Evolutionary conservation across 352 stramenopile species (phyloP), one percentile per base, ranked within the genome.

Genomic region (Phytopythium oedochilum): DNA sequence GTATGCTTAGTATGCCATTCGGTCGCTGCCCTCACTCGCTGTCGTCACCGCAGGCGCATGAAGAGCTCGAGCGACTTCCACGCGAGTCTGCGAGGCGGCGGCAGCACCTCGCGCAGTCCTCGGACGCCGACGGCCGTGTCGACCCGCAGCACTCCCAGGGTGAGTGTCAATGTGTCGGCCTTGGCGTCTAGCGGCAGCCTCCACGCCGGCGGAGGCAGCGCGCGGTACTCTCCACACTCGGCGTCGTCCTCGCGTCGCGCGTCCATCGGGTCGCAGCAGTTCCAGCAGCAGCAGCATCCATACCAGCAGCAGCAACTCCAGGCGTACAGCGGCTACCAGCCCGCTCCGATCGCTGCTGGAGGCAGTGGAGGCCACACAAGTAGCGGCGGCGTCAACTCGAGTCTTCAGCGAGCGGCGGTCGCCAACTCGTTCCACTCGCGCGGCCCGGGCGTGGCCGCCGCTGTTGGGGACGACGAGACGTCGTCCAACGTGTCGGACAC

Each of bases 341-440:
- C 34, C 18, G 28, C 22, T 12, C 11, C 47, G 10, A 43, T 11
- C 12, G 10, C 29, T 11, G 17, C 9, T 25, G n/a, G 17, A 8
- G 17, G 20, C 2, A 43, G 7, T 43, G n/a, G 57, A 15, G 64
- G 11, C 40, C 29, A 5, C 29, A 32, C 5, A 10, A 26, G 10
- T 22, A 20, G 14, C 15, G 18, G 42, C 25, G 42, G 22, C 6
- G 14, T 22, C 42, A 32, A 48, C 25, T 25, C 68, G 29, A 71
- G 62, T 17, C 62, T 88, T n/a, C 80, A 90, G 47, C 77, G 80
- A 10, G 73, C 76, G 18, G 77, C 80, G 26, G 80, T 90, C 45
- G 80, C 75, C 3, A 88, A 90, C 57, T 53, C 76, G 8, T 86
- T 79, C 67, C 78, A 78, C 43, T 72, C 71, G 9, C 48, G 60